A percentile compares a stretch with the other conserved stretches of the same genome.
These are phyloP conservation scores for Kuraishia borneana DNA, from an alignment of 805 yeast genomes.

Conservation along the genomic window DNA sequence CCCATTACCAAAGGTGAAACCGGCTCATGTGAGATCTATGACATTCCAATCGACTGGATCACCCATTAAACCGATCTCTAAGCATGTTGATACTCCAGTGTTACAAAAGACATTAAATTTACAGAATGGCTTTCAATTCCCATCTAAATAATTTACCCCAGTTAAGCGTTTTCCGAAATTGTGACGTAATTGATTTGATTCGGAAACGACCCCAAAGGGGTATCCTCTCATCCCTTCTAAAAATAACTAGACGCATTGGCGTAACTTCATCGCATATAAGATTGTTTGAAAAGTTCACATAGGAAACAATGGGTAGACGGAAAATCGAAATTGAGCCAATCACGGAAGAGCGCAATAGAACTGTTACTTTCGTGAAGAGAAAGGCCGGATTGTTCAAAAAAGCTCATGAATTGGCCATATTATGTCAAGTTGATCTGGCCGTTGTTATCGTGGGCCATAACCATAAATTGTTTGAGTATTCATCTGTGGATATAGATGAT, in stretches of 20 bases:
- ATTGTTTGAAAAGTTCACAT: no score
- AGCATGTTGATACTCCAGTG: slow-evolving; percentile 20
- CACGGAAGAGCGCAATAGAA: slow-evolving; percentile 76
- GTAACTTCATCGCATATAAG: no score
- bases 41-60: neutral
- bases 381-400: slow-evolving; percentile 89
- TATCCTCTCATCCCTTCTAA: no score
- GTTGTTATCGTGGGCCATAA: slow-evolving; percentile 79
- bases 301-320: slow-evolving; percentile 93
- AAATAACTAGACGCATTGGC: no score
- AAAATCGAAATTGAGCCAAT: slow-evolving; percentile 91
- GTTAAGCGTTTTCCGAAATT: no score
- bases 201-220: no score
- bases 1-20: slow-evolving; percentile 1
- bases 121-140: no score
- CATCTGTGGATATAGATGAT: slow-evolving; percentile 53
- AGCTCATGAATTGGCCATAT: slow-evolving; percentile 76
- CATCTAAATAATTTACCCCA: no score
- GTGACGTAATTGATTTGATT: no score
- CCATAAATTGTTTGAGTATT: slow-evolving; percentile 75
- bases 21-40: neutral
- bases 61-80: slow-evolving; percentile 6
- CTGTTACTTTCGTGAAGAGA: slow-evolving; percentile 84
- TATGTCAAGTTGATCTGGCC: slow-evolving; percentile 89
- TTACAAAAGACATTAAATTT: slow-evolving; percentile 10